Conservation (phyloP, 768 basidiomycete species). For the Lactarius indigo region DNA sequence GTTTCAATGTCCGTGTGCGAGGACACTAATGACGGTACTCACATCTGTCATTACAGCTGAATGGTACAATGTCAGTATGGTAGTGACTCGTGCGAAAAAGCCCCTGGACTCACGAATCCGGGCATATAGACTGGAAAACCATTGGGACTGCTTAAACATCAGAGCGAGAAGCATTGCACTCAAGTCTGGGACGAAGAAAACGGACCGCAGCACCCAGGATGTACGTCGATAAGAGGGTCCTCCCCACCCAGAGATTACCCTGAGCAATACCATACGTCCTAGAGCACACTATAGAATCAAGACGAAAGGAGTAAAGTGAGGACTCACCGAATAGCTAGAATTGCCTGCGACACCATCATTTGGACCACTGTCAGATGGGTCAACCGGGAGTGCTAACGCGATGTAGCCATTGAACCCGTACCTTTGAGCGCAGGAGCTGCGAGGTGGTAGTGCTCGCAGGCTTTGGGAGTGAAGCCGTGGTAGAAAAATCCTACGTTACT, state of each 20-base stretch:
- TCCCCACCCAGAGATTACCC: constrained; percentile 40
- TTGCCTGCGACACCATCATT: constrained; percentile 60
- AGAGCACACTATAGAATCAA: constrained; percentile 6
- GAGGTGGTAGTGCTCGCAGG: constrained; percentile 49
- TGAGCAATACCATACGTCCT: constrained; percentile 59
- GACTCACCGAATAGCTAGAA: constrained; percentile 55
- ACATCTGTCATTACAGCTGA: constrained; percentile 11
- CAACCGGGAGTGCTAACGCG: not conserved
- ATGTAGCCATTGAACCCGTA: constrained; percentile 27
- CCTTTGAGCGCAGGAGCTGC: constrained; percentile 64
- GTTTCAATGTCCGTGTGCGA: not conserved
- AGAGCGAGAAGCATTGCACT: not conserved
- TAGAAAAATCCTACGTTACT: constrained; percentile 61
- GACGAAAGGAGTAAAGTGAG: not conserved
- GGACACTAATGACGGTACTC: not conserved
- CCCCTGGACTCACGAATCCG: constrained; percentile 43
- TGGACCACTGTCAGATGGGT: constrained; percentile 48
- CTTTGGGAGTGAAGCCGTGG: constrained; percentile 41
- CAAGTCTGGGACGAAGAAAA: constrained; percentile 25
- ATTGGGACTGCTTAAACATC: constrained; percentile 41
- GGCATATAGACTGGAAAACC: constrained; percentile 50
- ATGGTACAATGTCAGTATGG: constrained; percentile 19
- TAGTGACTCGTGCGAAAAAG: not conserved
- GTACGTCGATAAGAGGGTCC: constrained; percentile 39
- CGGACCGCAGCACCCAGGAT: constrained; percentile 42